Percentiles rank a stretch among this genome's conserved stretches.
phyloP scores from a whole-genome alignment of 2,329 filamentous ascomycete species.

The Colletotrichum chrysophilum region DNA sequence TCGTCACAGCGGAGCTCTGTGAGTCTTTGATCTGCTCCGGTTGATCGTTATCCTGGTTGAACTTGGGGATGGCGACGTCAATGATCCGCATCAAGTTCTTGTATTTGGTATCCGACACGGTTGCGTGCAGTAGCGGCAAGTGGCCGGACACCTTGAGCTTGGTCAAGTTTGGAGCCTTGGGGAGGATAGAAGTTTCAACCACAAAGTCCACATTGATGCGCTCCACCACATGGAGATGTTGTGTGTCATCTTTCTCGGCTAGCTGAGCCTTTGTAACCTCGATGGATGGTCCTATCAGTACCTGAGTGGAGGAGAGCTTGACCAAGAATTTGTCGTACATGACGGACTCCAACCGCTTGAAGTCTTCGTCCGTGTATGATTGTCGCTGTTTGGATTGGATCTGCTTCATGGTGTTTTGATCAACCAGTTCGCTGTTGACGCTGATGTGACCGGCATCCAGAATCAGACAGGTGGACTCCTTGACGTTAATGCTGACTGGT shows the following conservation, averaged over 20 bases:
- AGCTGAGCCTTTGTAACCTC: slow-evolving; percentile 88
- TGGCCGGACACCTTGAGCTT: slow-evolving; percentile 92
- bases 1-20: slow-evolving; percentile 27
- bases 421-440: slow-evolving; percentile 91
- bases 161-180: slow-evolving; percentile 90
- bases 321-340: slow-evolving; percentile 99
- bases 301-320: slow-evolving; percentile 91
- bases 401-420: slow-evolving; percentile 86
- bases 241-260: slow-evolving; percentile 67
- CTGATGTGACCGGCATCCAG: slow-evolving; percentile 96
- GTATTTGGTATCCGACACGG: slow-evolving; percentile 94
- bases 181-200: slow-evolving; percentile 96
- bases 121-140: slow-evolving; percentile 88
- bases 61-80: slow-evolving; percentile 90
- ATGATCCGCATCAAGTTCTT: slow-evolving; percentile 96
- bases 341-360: slow-evolving; percentile 82
- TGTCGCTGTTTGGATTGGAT: slow-evolving; percentile 91
- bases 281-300: slow-evolving; percentile 92
- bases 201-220: slow-evolving; percentile 97
- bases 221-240: slow-evolving; percentile 88
- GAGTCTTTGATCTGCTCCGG: slow-evolving; percentile 23
- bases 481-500: slow-evolving; percentile 86
- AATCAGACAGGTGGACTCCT: slow-evolving; percentile 86
- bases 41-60: slow-evolving; percentile 52
- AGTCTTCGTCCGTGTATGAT: slow-evolving; percentile 87